Evolutionary conservation across 768 basidiomycete genomes (phyloP), one percentile per base, ranked within the genome.

Genomic region (Dendrothele bispora): DNA sequence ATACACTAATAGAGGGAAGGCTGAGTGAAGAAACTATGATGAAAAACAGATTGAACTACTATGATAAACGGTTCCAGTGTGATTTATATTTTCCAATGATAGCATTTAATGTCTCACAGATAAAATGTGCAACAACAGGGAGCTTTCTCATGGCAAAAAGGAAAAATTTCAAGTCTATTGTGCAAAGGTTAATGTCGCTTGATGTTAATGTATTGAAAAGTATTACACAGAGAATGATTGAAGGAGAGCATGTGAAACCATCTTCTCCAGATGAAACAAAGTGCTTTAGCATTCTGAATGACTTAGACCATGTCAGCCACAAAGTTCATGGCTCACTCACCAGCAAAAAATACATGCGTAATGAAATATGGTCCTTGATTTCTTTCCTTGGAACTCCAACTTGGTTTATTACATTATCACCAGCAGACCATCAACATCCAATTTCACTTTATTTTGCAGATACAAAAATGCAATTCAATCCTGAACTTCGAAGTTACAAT

Each of bases 1-100:
- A n/a, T n/a, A 54, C 64, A 8, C 55, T 66, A 2, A 52, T 65
- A 12, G 48, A 66, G 6, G 68, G 72, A 0, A 34, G 66, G 8
- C n/a, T n/a, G n/a, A n/a, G n/a, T n/a, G n/a, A n/a, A n/a, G n/a
- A n/a, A n/a, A n/a, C n/a, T n/a, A n/a, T n/a, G n/a, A n/a, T n/a
- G n/a, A n/a, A n/a, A n/a, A n/a, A n/a, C n/a, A n/a, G n/a, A n/a
- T n/a, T n/a, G n/a, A n/a, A n/a, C n/a, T n/a, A n/a, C n/a, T n/a
- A n/a, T n/a, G 15, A 14, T 39, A 39, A 39, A 8, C 39, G 39
- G 2, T 39, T 39, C 21, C 39, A 39, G 21, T n/a, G 14, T 3
- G 21, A 39, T 22, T 3, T 5, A 14, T n/a, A n/a, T 4, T 39
- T 39, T 11, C 39, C 39, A 14, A n/a, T 39, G 14, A 22, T 39